Evolutionary conservation across 2,329 filamentous ascomycete species (phyloP), one percentile per base, ranked within the genome.

Genomic region (Microcyclosporella mali): DNA sequence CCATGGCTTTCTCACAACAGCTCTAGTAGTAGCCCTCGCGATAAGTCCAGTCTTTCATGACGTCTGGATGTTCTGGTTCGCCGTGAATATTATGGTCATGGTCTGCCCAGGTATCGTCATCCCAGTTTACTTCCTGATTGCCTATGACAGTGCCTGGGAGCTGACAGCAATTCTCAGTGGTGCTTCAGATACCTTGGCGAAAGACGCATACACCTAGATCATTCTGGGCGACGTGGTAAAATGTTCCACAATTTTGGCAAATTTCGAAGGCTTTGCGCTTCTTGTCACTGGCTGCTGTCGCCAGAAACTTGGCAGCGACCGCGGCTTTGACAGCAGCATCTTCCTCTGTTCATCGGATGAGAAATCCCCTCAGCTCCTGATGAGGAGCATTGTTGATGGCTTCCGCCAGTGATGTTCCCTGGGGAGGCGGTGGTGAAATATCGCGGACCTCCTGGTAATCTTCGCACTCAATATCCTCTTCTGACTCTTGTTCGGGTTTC

Each of bases 71-170:
- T 8, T 61, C 50, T 0, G 59, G 57, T 27, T 18, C 8, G 1
- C 63, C 62, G 25, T 64, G 58, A 21, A 37, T 49, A 1, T 41
- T 6, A 36, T 60, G 54, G 28, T 64, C 60, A 11, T 57, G 49
- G 36, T 66, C 58, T 2, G 45, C 56, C 61, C 62, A 65, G 19
- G 48, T 34, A 30, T 55, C 56, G 0, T 18, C 33, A 0, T 60
- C 49, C 12, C 53, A 31, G 17, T 60, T 43, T 2, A 51, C 33
- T 19, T 60, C 57, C n/a, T 58, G 31, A 1, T 52, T 29, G 3
- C 59, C 59, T 61, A 28, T 31, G 7, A 8, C n/a, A 38, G 7
- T 14, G 4, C 30, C 30, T 14, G 30, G 4, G 6, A 25, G 21
- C 30, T n/a, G 30, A 32, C 6, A 32, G 30, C 15, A n/a, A n/a